These are phyloP conservation scores for Fragilariopsis cylindrus DNA, from an alignment of 108 stramenopile genomes.

Conservation along the genomic window DNA sequence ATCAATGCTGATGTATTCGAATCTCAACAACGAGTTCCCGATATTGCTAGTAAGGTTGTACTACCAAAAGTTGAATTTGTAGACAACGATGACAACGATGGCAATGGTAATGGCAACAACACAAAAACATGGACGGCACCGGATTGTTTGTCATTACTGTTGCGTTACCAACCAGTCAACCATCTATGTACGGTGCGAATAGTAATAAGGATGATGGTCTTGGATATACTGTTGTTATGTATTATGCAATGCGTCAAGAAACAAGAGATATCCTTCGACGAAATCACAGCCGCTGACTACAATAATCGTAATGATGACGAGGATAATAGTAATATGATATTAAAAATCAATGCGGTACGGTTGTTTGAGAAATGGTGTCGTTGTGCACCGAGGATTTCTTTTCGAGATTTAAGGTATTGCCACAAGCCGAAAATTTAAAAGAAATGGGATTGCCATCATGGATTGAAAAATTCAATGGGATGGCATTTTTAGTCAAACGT, in stretches of 20 bases:
- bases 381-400: constrained; percentile 64
- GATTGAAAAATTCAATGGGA: constrained; percentile 81
- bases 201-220: constrained; percentile 58
- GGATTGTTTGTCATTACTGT: constrained; percentile 74
- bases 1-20: constrained; percentile 73
- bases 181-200: constrained; percentile 47
- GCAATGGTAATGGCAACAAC: neutral
- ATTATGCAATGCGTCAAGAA: constrained; percentile 74
- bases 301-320: constrained; percentile 47
- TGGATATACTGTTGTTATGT: constrained; percentile 70
- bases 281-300: constrained; percentile 71
- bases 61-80: constrained; percentile 57
- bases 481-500: constrained; percentile 85
- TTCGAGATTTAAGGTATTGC: constrained; percentile 77
- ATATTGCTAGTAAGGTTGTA: constrained; percentile 63
- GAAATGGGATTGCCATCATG: constrained; percentile 78
- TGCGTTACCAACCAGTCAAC: constrained; percentile 78
- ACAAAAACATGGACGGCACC: constrained; percentile 74
- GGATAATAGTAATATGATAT: constrained; percentile 53
- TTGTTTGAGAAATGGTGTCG: constrained; percentile 79
- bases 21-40: constrained; percentile 54
- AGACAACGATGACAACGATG: constrained; percentile 23
- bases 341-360: constrained; percentile 70
- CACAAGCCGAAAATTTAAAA: constrained; percentile 57
- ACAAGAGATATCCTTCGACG: constrained; percentile 72